These are phyloP conservation scores for Trichoderma atroviride DNA, from an alignment of 2,329 filamentous ascomycete genomes.

Conservation along the genomic window DNA sequence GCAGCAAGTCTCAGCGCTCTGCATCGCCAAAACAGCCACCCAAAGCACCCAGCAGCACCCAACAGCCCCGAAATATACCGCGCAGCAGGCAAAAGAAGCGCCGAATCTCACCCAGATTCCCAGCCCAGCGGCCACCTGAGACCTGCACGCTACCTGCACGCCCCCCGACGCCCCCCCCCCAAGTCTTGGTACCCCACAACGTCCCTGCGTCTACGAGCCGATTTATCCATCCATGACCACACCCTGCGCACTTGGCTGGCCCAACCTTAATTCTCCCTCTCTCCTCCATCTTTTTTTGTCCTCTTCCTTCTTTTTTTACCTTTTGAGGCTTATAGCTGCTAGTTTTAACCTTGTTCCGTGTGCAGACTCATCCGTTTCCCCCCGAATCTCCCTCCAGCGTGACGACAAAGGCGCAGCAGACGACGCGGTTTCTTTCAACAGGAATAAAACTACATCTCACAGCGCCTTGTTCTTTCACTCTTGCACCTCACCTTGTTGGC, in stretches of 20 bases:
- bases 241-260: constrained; percentile 25
- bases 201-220: constrained; percentile 28
- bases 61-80: not conserved
- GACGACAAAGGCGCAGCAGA: not conserved
- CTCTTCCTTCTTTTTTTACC: constrained; percentile 18
- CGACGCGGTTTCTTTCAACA: not conserved
- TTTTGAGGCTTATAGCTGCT: constrained; percentile 21
- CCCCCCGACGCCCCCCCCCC: constrained; percentile 21
- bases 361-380: constrained; percentile 6
- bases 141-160: constrained; percentile 1
- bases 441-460: not conserved
- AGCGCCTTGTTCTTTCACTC: not conserved
- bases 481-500: not conserved
- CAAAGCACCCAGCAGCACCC: not conserved
- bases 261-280: constrained; percentile 29
- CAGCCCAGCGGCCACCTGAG: constrained; percentile 12
- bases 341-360: constrained; percentile 27
- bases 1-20: not conserved
- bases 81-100: not conserved
- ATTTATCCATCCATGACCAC: constrained; percentile 29
- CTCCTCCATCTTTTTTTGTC: constrained; percentile 19
- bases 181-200: constrained; percentile 23
- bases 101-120: constrained; percentile 8
- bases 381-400: not conserved
- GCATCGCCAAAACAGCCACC: not conserved